Evolutionary conservation across 306 rosid genomes (phyloP), one percentile per base, ranked within the genome.

Genomic region (Begonia peltatifolia): DNA sequence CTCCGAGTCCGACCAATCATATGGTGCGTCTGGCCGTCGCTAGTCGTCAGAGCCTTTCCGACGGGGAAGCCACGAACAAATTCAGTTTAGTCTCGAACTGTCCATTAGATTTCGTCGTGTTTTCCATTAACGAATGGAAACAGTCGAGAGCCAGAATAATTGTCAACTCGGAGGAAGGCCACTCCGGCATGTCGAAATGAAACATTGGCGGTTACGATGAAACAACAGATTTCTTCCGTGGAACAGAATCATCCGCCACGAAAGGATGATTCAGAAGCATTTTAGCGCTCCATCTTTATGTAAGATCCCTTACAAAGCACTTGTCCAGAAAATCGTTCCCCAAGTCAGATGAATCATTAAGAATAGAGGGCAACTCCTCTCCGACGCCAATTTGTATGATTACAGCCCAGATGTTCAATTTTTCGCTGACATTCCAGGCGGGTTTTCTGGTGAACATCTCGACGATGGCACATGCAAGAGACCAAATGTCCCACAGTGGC

Each of bases 391-490:
- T 89, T 38, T 82, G 68, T 15, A 85, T 57, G 63, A 89, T 55
- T 56, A 89, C 16, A 0, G 57, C 10, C 64, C 53, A 82, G 0
- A 84, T 59, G 51, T 79, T 80, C 2, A 66, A 35, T 0, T 54
- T 74, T 1, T 71, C 58, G 2, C 14, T 1, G 25, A 61, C 44
- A 10, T 63, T 48, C 94, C 95, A 89, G 1, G 69, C 85, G 0
- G 87, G 74, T 35, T 71, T 76, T 9, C 95, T 95, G 0, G 77
- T 75, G 6, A 66, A 25, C 94, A 85, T 74, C 87, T 89, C 94
- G 11, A 75, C 72, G 36, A 82, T 79, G 3, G 77, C 74, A 57
- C 93, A 89, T 13, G 84, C 95, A 0, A 84, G 58, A 9, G 95
- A 89, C 95, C 95, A 89, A 22, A 85, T 48, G 69, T 85, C 94